These are phyloP conservation scores for Baudoinia panamericana DNA, from an alignment of 495 filamentous ascomycete species.

Conservation along the genomic window DNA sequence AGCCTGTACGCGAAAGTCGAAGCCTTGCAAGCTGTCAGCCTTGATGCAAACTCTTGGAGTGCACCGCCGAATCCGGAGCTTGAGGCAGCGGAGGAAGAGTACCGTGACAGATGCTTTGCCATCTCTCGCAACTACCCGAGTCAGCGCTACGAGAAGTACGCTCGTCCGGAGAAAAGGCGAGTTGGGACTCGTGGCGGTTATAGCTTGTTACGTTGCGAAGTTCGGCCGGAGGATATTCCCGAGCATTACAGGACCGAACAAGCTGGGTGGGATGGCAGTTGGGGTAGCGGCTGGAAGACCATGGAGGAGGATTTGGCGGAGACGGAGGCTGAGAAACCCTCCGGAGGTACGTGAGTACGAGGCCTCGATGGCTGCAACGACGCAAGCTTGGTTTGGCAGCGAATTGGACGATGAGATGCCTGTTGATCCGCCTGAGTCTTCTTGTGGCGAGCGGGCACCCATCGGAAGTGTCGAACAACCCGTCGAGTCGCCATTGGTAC, in stretches of 20 bases:
- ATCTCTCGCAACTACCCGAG: neutral
- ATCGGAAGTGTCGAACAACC: too few relatives aligned
- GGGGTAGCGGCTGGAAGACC: neutral
- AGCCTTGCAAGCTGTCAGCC: neutral
- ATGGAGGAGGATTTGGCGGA: neutral
- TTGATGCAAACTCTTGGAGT: neutral
- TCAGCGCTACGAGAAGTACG: neutral
- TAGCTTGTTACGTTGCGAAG: conserved; percentile 1
- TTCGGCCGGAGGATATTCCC: neutral
- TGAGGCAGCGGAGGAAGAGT: neutral
- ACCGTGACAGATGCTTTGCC: neutral
- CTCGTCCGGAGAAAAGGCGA: neutral
- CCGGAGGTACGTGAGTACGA: neutral
- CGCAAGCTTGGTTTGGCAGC: neutral
- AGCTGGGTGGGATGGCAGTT: neutral
- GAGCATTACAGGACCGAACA: too few relatives aligned
- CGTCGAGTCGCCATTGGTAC: too few relatives aligned
- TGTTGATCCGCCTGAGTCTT: neutral
- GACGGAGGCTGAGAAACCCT: neutral
- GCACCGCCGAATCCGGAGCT: neutral
- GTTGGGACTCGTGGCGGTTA: neutral
- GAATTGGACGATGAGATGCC: neutral
- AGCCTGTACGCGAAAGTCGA: neutral
- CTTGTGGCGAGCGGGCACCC: neutral
- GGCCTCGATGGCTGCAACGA: neutral